Evolutionary conservation across 306 rosid genomes (phyloP), one percentile per base, ranked within the genome.

Genomic region (Ziziphus jujuba): DNA sequence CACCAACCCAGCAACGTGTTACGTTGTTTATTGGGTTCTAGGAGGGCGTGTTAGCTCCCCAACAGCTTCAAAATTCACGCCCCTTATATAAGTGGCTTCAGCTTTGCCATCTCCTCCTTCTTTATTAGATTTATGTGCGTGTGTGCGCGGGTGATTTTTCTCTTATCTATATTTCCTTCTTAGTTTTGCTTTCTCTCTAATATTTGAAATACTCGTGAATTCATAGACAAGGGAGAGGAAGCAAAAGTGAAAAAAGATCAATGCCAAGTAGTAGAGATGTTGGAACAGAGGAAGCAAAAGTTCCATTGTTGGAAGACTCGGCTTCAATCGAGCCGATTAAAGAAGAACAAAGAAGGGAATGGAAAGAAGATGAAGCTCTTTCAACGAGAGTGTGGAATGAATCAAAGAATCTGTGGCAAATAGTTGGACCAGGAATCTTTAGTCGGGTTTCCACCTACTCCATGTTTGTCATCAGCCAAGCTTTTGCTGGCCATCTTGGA

Each of bases 401-500:
- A 70, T 90, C 91, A 9, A 85, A 68, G 82, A 87, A 84, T 70
- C 84, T 90, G 0, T 90, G 97, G 97, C 85, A 87, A 78, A 84
- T 90, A 60, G 87, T 80, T 1, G 95, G 95, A 9, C 97, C 97
- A 2, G 69, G 91, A 19, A 84, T 90, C 56, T 82, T 87, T 63
- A 82, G 90, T 70, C 85, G 91, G 3, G 21, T 84, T 5, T 67
- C 84, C 34, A 60, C 91, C 44, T 80, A 85, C 68, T 68, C 77
- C 24, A 87, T 78, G 79, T 13, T 87, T 3, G 90, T 90, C 62
- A 87, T 87, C 72, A 85, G 95, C 6, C 95, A 87, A 71, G 83
- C 88, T 61, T 87, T 85, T 23, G 97, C 91, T 7, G 95, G 95
- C 44, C 97, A 87, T 62, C 77, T 90, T 1, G 92, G 95, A 6